Percentiles rank a stretch among this genome's conserved stretches.
Conservation (phyloP, 345 rosid genomes). For the Gossypium arboreum region DNA sequence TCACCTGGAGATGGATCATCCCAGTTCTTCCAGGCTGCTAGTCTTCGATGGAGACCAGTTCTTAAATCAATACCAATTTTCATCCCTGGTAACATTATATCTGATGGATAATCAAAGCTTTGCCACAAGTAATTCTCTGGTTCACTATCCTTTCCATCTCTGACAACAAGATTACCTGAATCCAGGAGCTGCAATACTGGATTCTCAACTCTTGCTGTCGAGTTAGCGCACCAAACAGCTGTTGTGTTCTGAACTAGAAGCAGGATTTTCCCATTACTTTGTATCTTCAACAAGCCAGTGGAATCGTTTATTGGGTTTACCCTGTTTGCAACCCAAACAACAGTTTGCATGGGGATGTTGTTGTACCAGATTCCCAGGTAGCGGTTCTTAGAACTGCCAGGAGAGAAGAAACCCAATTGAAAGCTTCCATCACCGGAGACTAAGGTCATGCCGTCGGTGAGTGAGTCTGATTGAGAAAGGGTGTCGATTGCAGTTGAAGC, state of each 20-base stretch:
- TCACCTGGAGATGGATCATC: constrained; percentile 21
- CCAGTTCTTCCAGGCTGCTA: constrained; percentile 12
- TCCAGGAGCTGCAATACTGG: constrained; percentile 10
- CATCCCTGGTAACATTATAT: constrained; percentile 44
- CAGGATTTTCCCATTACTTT: background rate
- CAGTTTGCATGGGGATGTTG: background rate
- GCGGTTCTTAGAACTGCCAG: too few relatives aligned
- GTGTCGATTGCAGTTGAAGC: background rate
- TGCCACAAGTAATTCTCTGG: constrained; percentile 33
- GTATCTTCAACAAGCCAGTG: background rate
- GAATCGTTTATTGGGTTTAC: background rate
- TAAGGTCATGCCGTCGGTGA: constrained; percentile 18
- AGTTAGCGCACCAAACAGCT: background rate
- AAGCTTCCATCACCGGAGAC: constrained; percentile 23
- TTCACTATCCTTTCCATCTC: constrained; percentile 14
- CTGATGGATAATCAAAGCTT: constrained; percentile 47
- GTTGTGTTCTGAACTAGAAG: constrained; percentile 7
- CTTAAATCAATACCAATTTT: constrained; percentile 32
- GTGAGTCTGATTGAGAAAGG: constrained; percentile 11
- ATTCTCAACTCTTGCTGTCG: background rate
- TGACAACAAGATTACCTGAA: constrained; percentile 38
- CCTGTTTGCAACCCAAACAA: constrained; percentile 25
- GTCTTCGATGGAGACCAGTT: background rate
- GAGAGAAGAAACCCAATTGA: constrained; percentile 29
- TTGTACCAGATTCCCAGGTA: constrained; percentile 18